Conservation (phyloP, 2,329 filamentous ascomycete species). For the Neonectria ditissima region DNA sequence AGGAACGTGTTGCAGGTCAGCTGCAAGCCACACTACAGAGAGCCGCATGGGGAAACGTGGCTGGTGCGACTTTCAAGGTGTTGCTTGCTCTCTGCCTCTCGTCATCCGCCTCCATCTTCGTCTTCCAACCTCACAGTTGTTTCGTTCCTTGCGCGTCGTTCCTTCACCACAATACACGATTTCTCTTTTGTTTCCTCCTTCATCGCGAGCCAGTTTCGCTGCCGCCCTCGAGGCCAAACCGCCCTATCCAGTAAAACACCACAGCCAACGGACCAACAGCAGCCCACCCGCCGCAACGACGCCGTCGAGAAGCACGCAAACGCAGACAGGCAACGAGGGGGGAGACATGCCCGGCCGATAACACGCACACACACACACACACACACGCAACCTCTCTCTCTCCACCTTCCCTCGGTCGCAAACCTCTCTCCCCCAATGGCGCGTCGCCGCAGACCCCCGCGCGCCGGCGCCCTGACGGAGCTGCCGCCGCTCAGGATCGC, state of each 20-base stretch:
- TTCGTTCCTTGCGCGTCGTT: neutral
- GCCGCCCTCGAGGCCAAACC: neutral
- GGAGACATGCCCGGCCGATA: constrained; percentile 40
- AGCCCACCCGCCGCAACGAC: neutral
- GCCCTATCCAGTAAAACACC: neutral
- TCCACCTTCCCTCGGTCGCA: constrained; percentile 9
- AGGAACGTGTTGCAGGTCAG: neutral
- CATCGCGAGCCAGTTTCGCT: neutral
- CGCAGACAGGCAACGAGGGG: constrained; percentile 16
- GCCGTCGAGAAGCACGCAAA: constrained; percentile 3
- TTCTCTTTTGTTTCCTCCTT: neutral
- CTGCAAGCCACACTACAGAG: constrained; percentile 1
- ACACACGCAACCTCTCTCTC: neutral
- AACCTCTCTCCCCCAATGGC: constrained; percentile 61
- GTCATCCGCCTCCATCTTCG: neutral
- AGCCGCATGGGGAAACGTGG: neutral
- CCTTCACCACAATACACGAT: neutral
- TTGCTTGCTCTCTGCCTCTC: neutral
- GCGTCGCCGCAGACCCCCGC: constrained; percentile 67
- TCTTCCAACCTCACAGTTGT: neutral
- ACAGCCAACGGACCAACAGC: neutral
- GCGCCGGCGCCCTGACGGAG: constrained; percentile 70
- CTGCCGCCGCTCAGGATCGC: constrained; percentile 71
- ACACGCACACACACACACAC: no score
- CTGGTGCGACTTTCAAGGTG: constrained; percentile 9